Evolutionary conservation across 139 green algal species (phyloP).

Genomic region (Nannochloris sp.): DNA sequence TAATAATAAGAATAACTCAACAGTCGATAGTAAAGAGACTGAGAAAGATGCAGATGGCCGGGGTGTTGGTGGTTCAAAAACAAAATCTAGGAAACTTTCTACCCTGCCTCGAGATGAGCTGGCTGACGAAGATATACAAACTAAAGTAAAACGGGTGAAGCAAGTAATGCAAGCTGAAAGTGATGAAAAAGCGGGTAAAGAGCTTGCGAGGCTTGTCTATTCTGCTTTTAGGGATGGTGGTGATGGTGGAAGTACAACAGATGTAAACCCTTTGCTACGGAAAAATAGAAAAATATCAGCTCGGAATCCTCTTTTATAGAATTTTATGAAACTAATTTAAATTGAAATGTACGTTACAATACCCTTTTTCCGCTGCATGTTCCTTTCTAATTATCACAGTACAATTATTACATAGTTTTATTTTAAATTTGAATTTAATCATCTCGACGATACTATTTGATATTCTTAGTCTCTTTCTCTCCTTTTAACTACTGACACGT

Average conservation of each 20-base stretch:
- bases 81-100: background rate
- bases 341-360: no score
- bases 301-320: slow-evolving; percentile 35
- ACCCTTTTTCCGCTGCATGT: no score
- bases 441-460: no score
- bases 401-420: no score
- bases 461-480: no score
- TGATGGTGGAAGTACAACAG: slow-evolving; percentile 8
- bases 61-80: background rate
- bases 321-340: background rate
- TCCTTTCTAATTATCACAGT: no score
- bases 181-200: slow-evolving; percentile 27
- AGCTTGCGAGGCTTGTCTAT: slow-evolving; percentile 22
- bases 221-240: slow-evolving; percentile 27
- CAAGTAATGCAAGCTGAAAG: slow-evolving; percentile 38
- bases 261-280: slow-evolving; percentile 35
- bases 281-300: slow-evolving; percentile 26
- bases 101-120: slow-evolving; percentile 1
- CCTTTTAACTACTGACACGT: no score
- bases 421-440: no score
- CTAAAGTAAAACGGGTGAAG: slow-evolving; percentile 22
- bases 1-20: background rate
- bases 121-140: slow-evolving; percentile 2
- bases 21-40: background rate
- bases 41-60: background rate